Conservation (phyloP, 176 grass and related monocot species). For the Aegilops bicornis region DNA sequence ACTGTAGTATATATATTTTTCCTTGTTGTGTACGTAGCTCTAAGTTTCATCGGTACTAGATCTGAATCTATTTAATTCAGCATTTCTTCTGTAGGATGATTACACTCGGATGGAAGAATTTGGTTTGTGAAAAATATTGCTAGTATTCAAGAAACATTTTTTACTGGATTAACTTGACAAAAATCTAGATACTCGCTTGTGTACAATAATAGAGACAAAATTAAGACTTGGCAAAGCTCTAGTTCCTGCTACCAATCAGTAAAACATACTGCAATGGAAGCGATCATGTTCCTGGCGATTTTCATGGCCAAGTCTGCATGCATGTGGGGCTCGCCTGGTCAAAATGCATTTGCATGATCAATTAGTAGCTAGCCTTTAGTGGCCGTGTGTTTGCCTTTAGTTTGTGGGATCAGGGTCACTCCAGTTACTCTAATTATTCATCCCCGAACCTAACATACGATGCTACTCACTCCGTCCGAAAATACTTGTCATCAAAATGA, state of each 20-base stretch:
- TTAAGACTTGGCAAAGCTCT: too few relatives aligned
- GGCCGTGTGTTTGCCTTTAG: conserved; percentile 22
- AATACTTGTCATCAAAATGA: too few relatives aligned
- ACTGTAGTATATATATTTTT: not conserved
- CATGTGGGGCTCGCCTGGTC: not conserved
- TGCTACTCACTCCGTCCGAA: not conserved
- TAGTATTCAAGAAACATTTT: too few relatives aligned
- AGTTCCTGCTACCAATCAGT: too few relatives aligned
- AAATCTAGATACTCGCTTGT: too few relatives aligned
- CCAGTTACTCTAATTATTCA: not conserved
- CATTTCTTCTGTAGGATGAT: not conserved
- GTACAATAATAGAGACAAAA: too few relatives aligned
- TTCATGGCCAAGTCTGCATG: not conserved
- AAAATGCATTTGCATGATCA: conserved; percentile 25
- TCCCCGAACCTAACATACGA: not conserved
- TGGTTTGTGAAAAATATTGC: too few relatives aligned
- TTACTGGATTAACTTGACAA: too few relatives aligned
- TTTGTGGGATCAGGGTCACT: conserved; percentile 17
- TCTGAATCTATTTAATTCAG: not conserved
- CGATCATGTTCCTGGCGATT: not conserved
- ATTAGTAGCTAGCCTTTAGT: conserved; percentile 9
- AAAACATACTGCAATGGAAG: not conserved
- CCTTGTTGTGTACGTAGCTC: too few relatives aligned
- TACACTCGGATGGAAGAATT: too few relatives aligned
- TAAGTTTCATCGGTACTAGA: not conserved